Conservation (phyloP, 208 protist species). For the Crithidia acanthocephali region DNA sequence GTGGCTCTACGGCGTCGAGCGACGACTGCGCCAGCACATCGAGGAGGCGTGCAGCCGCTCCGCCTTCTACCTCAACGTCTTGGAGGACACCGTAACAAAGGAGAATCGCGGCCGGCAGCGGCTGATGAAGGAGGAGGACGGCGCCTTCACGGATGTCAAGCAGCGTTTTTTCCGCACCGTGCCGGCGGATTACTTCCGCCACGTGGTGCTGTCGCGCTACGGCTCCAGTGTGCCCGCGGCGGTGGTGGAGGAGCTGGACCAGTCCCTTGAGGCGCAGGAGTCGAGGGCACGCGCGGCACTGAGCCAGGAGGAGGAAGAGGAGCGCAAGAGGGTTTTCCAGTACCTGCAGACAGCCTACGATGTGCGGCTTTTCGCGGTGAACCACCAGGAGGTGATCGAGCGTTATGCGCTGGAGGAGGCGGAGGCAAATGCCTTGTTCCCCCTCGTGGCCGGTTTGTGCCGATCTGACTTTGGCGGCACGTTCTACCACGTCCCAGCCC, state of each 20-base stretch:
- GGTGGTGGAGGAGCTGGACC: constrained; percentile 20
- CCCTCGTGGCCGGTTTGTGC: constrained; percentile 30
- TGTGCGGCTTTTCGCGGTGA: constrained; percentile 53
- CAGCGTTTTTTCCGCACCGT: constrained; percentile 56
- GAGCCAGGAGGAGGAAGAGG: constrained; percentile 43
- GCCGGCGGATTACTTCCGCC: constrained; percentile 71
- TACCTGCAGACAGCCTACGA: constrained; percentile 70
- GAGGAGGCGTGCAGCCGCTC: constrained; percentile 55
- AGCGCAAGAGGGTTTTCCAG: constrained; percentile 43
- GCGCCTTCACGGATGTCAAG: constrained; percentile 41
- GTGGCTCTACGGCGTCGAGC: constrained; percentile 69
- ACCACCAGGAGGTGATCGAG: constrained; percentile 50
- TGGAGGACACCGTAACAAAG: constrained; percentile 36
- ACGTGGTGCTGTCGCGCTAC: constrained; percentile 48
- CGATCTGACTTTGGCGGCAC: constrained; percentile 57
- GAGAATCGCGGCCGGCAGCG: constrained; percentile 50
- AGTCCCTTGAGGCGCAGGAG: constrained; percentile 46
- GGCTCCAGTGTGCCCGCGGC: constrained; percentile 22
- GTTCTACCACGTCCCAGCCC: constrained; percentile 48
- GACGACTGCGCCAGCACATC: constrained; percentile 48
- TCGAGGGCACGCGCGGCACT: constrained; percentile 33
- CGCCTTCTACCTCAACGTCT: constrained; percentile 47
- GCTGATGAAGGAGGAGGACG: constrained; percentile 58
- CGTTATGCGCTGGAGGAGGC: constrained; percentile 63
- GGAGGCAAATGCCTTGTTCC: constrained; percentile 42